These are phyloP conservation scores for Kalmanozyma brasiliensis DNA, from an alignment of 1,284 basidiomycete genomes.

Conservation along the genomic window DNA sequence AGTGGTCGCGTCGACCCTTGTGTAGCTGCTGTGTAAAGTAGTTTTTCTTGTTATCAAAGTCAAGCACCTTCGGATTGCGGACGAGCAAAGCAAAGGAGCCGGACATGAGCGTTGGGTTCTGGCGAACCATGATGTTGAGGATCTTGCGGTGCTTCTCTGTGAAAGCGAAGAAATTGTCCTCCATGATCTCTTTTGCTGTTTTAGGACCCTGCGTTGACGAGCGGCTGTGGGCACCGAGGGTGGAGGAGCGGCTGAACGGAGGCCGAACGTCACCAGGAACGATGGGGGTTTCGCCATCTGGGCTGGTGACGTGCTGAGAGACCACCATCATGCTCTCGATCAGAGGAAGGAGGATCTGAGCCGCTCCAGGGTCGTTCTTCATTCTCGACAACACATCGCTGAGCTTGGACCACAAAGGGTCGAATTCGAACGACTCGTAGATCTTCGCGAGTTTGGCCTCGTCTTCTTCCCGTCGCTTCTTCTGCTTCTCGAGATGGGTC, in stretches of 20 bases:
- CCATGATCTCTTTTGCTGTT: slow-evolving; percentile 68
- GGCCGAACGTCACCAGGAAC: slow-evolving; percentile 30
- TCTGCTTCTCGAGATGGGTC: slow-evolving; percentile 24
- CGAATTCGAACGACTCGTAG: slow-evolving; percentile 65
- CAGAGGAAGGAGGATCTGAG: slow-evolving; percentile 62
- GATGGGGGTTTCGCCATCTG: slow-evolving; percentile 32
- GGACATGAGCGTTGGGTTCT: slow-evolving; percentile 96
- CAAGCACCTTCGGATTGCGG: slow-evolving; percentile 93
- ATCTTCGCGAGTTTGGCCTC: slow-evolving; percentile 62
- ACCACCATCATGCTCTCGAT: slow-evolving; percentile 85
- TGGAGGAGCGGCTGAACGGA: slow-evolving; percentile 37
- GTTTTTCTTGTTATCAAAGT: slow-evolving; percentile 99
- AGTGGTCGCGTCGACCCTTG: slow-evolving; percentile 80
- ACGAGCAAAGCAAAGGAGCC: slow-evolving; percentile 97
- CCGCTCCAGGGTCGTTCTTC: slow-evolving; percentile 62
- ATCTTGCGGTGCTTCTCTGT: slow-evolving; percentile 94
- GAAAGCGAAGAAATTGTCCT: slow-evolving; percentile 90
- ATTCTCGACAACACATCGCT: slow-evolving; percentile 61
- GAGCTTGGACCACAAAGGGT: slow-evolving; percentile 60
- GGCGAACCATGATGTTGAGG: slow-evolving; percentile 95
- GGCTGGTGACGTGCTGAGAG: slow-evolving; percentile 80
- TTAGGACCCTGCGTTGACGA: slow-evolving; percentile 31
- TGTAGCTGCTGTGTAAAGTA: slow-evolving; percentile 98
- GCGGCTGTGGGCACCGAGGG: slow-evolving; percentile 21
- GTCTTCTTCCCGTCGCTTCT: slow-evolving; percentile 72